Evolutionary conservation across 2,329 filamentous ascomycete species (phyloP), one percentile per base, ranked within the genome.

Genomic region (Colletotrichum sp.): DNA sequence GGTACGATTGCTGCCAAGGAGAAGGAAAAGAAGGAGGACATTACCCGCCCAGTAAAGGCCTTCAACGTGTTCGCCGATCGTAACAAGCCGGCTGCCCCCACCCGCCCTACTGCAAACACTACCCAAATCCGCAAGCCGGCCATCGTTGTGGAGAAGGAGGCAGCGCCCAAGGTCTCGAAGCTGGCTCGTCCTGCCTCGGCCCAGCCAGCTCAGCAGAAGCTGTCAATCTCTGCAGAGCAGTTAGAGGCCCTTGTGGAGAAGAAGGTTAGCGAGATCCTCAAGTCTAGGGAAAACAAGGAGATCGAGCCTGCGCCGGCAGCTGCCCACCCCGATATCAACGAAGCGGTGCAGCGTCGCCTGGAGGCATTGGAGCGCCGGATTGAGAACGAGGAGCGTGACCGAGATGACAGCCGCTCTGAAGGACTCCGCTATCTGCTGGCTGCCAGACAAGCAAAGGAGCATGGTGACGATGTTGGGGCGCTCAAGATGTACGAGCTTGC

Each of bases 211-310:
- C 72, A 78, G 77, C 80, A 77, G 77, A 85, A 78, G 78, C 80
- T 84, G 78, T 89, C 87, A 83, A 89, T 95, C 10, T 94, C 93
- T 0, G 91, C 93, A 22, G 93, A 92, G 15, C 93, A 93, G 68
- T 97, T 98, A 76, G 96, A 98, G 83, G 95, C 96, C 52, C 93
- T 98, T 86, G 95, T 98, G 2, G 95, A 98, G 84, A 95, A 94
- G 79, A 98, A 98, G 81, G 95, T 98, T 1, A 93, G 94, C 75
- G 96, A 98, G 85, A 96, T 97, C 43, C 88, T 98, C 2, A 95
- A 96, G 0, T 93, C 93, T n/a, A 91, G 94, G 69, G 92, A 91
- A 2, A 81, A 91, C 18, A 89, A 90, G 77, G 91, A 93, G 56
- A 85, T 89, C 18, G 85, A 89, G 75, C 77, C 86, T 56, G 72